Percentiles rank a stretch among this genome's conserved stretches.
These are phyloP conservation scores for Porcisia hertigi DNA, from an alignment of 208 protist genomes.

Conservation along the genomic window DNA sequence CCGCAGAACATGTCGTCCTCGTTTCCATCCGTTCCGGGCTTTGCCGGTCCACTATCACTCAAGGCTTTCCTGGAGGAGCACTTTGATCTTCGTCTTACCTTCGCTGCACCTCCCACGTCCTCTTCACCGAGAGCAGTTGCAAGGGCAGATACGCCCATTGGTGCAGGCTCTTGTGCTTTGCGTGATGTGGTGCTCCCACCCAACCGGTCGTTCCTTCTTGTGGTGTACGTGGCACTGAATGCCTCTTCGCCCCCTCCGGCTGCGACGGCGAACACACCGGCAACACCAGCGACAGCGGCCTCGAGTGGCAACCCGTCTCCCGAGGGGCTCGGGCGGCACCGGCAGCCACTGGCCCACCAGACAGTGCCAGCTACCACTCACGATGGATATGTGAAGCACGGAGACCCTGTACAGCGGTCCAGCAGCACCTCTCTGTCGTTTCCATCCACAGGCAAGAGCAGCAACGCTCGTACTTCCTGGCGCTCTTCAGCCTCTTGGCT, in stretches of 20 bases:
- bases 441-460: neutral
- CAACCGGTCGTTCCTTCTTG: constrained; percentile 39
- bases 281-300: neutral
- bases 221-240: constrained; percentile 47
- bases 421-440: neutral
- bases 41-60: constrained; percentile 50
- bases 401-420: neutral
- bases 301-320: neutral
- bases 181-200: constrained; percentile 25
- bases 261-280: neutral
- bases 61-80: constrained; percentile 49
- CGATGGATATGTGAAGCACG: neutral
- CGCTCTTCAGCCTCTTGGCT: constrained; percentile 3
- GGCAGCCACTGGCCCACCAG: constrained; percentile 1
- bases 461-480: neutral
- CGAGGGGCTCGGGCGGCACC: neutral
- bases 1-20: constrained; percentile 31
- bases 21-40: constrained; percentile 53
- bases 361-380: neutral
- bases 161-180: constrained; percentile 1
- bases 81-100: constrained; percentile 44
- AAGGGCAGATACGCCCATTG: neutral
- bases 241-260: constrained; percentile 26
- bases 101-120: constrained; percentile 1
- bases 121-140: neutral